These are phyloP conservation scores for Peltaster fructicola DNA, from an alignment of 2,329 filamentous ascomycete species.

Conservation along the genomic window DNA sequence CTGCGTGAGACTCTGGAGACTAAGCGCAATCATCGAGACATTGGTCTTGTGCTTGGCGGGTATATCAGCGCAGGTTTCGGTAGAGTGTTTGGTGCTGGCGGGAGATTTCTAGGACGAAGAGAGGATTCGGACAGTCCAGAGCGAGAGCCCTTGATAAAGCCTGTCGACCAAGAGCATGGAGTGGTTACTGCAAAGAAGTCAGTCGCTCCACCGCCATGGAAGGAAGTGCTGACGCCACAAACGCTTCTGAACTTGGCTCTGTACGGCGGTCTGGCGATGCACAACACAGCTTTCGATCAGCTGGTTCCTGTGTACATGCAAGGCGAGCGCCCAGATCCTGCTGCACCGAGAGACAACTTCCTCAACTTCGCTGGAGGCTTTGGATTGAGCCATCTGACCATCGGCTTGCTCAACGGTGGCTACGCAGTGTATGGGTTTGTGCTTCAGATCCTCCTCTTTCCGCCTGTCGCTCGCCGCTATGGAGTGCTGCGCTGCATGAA, in stretches of 20 bases:
- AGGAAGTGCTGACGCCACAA: slow-evolving; percentile 56
- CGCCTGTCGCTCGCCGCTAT: slow-evolving; percentile 50
- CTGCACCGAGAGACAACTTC: slow-evolving; percentile 38
- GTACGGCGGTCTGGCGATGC: slow-evolving; percentile 67
- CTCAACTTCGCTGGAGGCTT: slow-evolving; percentile 74
- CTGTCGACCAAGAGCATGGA: too few species aligned
- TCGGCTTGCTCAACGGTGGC: slow-evolving; percentile 70
- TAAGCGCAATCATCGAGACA: slow-evolving; percentile 51
- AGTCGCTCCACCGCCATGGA: slow-evolving; percentile 25
- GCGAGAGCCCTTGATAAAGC: slow-evolving; percentile 15
- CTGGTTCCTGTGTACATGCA: slow-evolving; percentile 78
- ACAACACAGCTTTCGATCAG: slow-evolving; percentile 73
- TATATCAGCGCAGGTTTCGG: slow-evolving; percentile 39
- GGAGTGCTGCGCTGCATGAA: slow-evolving; percentile 61
- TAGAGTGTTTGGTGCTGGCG: too few species aligned
- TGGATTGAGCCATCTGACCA: slow-evolving; percentile 51
- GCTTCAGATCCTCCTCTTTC: slow-evolving; percentile 75
- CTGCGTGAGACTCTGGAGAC: slow-evolving; percentile 69
- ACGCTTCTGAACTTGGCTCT: slow-evolving; percentile 56
- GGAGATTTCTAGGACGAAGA: too few species aligned
- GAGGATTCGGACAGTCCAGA: too few species aligned
- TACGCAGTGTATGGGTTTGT: slow-evolving; percentile 67
- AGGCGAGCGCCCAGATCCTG: slow-evolving; percentile 42
- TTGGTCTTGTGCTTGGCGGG: slow-evolving; percentile 56
- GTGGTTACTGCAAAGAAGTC: too few species aligned